Percentiles rank a stretch among this genome's conserved stretches.
Evolutionary conservation across 73 alveolate species (phyloP).

Genomic region (Paramecium sexaurelia): DNA sequence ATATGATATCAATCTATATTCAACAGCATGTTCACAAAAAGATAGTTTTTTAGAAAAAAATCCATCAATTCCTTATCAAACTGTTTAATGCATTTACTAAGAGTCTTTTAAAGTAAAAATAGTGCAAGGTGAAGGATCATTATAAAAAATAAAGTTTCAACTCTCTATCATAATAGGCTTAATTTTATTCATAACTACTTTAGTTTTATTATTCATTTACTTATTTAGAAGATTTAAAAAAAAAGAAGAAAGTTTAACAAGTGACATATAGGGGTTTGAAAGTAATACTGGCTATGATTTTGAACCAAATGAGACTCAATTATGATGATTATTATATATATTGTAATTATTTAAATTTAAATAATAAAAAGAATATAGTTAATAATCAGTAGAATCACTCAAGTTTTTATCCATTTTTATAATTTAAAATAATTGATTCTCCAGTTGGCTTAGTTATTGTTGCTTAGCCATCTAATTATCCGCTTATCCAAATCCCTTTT

Average conservation of each 20-base stretch:
- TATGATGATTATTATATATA: neutral
- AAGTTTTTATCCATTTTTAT: neutral
- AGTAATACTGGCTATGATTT: neutral
- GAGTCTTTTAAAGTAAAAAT: neutral
- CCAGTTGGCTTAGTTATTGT: slow-evolving; percentile 4
- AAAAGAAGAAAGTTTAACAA: neutral
- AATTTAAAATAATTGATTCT: neutral
- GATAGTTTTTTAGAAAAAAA: neutral
- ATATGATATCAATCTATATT: neutral
- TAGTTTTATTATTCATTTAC: neutral
- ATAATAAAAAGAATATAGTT: neutral
- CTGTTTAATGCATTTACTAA: neutral
- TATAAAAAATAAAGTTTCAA: neutral
- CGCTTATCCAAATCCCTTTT: slow-evolving; percentile 63
- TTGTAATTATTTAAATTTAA: neutral
- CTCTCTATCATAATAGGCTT: neutral
- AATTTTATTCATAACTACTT: neutral
- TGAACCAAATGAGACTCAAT: neutral
- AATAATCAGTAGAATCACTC: neutral
- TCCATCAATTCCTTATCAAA: neutral
- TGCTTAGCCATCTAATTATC: slow-evolving; percentile 70
- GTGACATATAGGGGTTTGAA: neutral
- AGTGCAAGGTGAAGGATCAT: neutral
- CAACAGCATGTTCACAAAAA: neutral
- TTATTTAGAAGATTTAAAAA: neutral